Percentiles rank a stretch among this genome's conserved stretches.
phyloP scores from a whole-genome alignment of 495 filamentous ascomycete species.

The Tuber umbilicatum region DNA sequence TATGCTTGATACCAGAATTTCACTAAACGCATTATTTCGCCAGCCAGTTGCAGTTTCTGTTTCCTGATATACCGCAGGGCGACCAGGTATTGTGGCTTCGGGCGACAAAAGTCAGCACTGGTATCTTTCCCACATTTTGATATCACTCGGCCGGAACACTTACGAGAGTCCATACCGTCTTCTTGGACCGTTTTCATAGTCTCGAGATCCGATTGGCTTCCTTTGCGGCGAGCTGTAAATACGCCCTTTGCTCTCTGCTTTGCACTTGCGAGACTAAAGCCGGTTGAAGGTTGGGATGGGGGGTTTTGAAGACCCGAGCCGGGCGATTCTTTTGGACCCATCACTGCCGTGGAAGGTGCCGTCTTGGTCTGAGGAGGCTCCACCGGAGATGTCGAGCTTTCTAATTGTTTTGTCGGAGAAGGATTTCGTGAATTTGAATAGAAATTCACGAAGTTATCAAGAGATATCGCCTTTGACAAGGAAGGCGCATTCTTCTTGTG shows the following conservation, averaged over 20 bases:
- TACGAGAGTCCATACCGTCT: slow-evolving; percentile 66
- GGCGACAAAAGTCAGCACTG: slow-evolving; percentile 40
- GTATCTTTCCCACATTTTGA: background rate
- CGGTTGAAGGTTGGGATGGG: slow-evolving; percentile 15
- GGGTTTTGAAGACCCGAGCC: slow-evolving; percentile 12
- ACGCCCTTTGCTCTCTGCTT: slow-evolving; percentile 38
- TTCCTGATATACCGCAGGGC: slow-evolving; percentile 59
- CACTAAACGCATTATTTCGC: slow-evolving; percentile 47
- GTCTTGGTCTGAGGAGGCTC: slow-evolving; percentile 20
- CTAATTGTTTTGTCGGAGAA: slow-evolving; percentile 29
- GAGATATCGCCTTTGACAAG: slow-evolving; percentile 21
- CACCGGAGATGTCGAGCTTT: slow-evolving; percentile 15
- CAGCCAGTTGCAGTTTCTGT: slow-evolving; percentile 48
- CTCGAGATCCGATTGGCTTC: slow-evolving; percentile 58
- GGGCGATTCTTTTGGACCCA: slow-evolving; percentile 9
- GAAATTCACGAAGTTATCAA: slow-evolving; percentile 32
- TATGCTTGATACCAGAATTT: slow-evolving; percentile 35
- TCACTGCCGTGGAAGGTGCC: slow-evolving; percentile 2
- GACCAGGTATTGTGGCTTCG: slow-evolving; percentile 66
- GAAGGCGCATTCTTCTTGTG: slow-evolving; percentile 23
- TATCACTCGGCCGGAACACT: slow-evolving; percentile 39
- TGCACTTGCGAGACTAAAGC: slow-evolving; percentile 21
- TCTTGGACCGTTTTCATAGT: slow-evolving; percentile 65
- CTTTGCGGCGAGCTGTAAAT: slow-evolving; percentile 50
- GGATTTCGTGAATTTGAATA: slow-evolving; percentile 29